phyloP scores from a whole-genome alignment of 2,329 filamentous ascomycete genomes.

The Cladosporium sp. region DNA sequence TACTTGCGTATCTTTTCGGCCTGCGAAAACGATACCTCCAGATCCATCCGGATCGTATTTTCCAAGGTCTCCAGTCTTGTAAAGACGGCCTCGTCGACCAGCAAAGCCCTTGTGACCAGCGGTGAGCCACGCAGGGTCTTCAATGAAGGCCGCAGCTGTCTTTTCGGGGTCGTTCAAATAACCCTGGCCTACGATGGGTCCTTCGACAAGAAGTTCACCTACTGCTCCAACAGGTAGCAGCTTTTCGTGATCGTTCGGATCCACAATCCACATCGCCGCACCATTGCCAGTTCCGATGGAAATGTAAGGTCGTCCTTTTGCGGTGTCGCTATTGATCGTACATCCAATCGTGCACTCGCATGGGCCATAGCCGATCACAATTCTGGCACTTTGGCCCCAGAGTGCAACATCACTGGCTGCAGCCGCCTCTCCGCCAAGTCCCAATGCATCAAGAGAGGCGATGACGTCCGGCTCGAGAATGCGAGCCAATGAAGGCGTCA shows the following conservation, averaged over 20 bases:
- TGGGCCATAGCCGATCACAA: constrained; percentile 72
- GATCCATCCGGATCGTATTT: constrained; percentile 49
- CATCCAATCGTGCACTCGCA: constrained; percentile 33
- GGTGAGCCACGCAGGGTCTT: constrained; percentile 23
- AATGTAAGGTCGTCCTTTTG: constrained; percentile 12
- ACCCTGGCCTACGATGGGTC: constrained; percentile 42
- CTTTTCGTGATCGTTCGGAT: constrained; percentile 24
- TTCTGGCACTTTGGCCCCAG: constrained; percentile 75
- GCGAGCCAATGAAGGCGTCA: constrained; percentile 43
- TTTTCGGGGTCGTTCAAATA: constrained; percentile 36
- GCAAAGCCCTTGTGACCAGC: constrained; percentile 3
- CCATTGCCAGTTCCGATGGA: constrained; percentile 20
- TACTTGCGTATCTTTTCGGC: constrained; percentile 54
- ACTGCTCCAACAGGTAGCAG: constrained; percentile 41
- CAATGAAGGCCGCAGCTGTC: constrained; percentile 31
- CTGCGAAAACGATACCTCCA: constrained; percentile 50
- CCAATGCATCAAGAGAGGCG: constrained; percentile 39
- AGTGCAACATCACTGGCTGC: constrained; percentile 83
- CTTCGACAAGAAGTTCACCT: constrained; percentile 46
- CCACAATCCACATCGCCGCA: constrained; percentile 28
- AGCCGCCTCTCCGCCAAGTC: constrained; percentile 41
- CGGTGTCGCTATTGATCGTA: constrained; percentile 16
- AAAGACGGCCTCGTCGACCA: constrained; percentile 46
- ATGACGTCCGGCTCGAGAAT: constrained; percentile 37
- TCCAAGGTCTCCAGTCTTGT: constrained; percentile 59